These are phyloP conservation scores for Scortechinia acanthostroma DNA, from an alignment of 2,329 filamentous ascomycete species.

Conservation along the genomic window DNA sequence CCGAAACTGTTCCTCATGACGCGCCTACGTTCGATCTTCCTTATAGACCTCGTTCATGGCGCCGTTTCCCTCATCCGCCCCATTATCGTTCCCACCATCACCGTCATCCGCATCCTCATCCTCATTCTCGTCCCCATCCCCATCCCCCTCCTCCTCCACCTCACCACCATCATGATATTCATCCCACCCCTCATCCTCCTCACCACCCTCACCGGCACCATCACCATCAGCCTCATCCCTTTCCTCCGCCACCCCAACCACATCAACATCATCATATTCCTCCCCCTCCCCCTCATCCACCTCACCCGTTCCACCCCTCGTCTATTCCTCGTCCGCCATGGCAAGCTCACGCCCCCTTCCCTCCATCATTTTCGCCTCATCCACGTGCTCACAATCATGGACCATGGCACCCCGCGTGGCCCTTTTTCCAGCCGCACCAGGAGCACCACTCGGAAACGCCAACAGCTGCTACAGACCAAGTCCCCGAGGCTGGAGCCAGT, in stretches of 20 bases:
- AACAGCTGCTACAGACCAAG: too few species aligned
- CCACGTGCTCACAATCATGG: too few species aligned
- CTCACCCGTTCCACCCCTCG: conserved; percentile 1
- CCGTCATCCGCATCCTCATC: background rate
- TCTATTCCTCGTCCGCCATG: background rate
- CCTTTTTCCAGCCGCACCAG: too few species aligned
- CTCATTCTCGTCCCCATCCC: background rate
- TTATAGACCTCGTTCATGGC: too few species aligned
- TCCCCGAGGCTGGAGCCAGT: too few species aligned
- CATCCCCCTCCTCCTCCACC: background rate
- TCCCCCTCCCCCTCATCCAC: conserved; percentile 2
- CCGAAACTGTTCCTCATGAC: too few species aligned
- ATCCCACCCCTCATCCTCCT: background rate
- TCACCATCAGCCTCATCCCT: background rate
- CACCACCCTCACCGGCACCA: background rate
- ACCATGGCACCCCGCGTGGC: background rate
- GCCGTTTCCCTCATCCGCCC: too few species aligned
- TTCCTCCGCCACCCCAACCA: background rate
- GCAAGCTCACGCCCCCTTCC: background rate
- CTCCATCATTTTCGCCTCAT: too few species aligned
- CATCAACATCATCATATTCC: conserved; percentile 3
- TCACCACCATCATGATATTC: background rate
- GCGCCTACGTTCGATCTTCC: too few species aligned
- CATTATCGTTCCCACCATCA: too few species aligned
- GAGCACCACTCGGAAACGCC: too few species aligned